Percentiles rank a stretch among this genome's conserved stretches.
These are phyloP conservation scores for Populus pruinosa DNA, from an alignment of 345 rosid genomes.

Conservation along the genomic window DNA sequence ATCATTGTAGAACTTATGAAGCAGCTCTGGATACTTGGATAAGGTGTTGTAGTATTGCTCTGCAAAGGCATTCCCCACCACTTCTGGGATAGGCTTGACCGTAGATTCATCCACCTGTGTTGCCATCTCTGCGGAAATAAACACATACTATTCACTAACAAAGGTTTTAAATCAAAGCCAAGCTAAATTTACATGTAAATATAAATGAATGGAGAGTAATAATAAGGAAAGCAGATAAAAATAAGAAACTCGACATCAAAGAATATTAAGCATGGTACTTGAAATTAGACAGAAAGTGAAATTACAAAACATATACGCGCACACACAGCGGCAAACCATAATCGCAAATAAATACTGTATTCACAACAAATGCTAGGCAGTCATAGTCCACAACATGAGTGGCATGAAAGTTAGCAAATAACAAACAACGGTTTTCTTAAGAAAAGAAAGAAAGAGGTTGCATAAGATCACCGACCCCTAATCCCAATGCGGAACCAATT, in stretches of 20 bases:
- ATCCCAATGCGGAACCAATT: not conserved
- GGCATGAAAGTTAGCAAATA: not conserved
- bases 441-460: not conserved
- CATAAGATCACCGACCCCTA: not conserved
- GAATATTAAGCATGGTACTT: not conserved
- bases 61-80: slow-evolving; percentile 29
- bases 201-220: not conserved
- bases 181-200: not conserved
- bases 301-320: not conserved
- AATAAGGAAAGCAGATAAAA: not conserved
- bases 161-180: not conserved
- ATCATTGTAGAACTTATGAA: slow-evolving; percentile 24
- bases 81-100: not conserved
- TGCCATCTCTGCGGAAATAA: slow-evolving; percentile 11
- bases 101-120: slow-evolving; percentile 8
- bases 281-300: not conserved
- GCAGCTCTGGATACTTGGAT: slow-evolving; percentile 10
- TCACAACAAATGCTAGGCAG: too few relatives aligned
- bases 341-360: too few relatives aligned
- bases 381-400: too few relatives aligned
- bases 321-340: not conserved
- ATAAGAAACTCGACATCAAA: not conserved
- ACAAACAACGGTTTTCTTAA: not conserved
- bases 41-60: slow-evolving; percentile 24
- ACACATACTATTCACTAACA: not conserved